Evolutionary conservation across 345 rosid species (phyloP).

Genomic region (Salix viminalis): DNA sequence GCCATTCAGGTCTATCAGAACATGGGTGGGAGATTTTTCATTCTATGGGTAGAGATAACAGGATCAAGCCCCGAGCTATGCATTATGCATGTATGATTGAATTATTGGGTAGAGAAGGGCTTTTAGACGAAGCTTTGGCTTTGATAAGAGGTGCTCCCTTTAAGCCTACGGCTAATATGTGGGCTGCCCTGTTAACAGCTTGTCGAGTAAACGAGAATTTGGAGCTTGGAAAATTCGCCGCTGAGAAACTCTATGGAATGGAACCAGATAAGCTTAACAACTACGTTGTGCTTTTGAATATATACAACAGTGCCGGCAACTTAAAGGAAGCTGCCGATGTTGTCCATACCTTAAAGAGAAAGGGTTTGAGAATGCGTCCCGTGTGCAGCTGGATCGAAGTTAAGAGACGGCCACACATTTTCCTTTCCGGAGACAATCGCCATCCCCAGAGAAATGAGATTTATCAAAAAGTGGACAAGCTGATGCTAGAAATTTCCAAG

Average conservation of each 20-base stretch:
- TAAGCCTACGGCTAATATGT: conserved; percentile 72
- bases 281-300: conserved; percentile 68
- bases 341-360: conserved; percentile 56
- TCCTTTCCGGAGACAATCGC: conserved; percentile 58
- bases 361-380: conserved; percentile 66
- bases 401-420: conserved; percentile 43
- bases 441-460: conserved; percentile 54
- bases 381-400: conserved; percentile 83
- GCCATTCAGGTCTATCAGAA: conserved; percentile 62
- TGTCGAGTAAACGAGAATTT: conserved; percentile 65
- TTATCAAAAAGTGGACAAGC: conserved; percentile 54
- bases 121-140: conserved; percentile 77
- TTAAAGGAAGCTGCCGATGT: conserved; percentile 65
- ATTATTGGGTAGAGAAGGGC: conserved; percentile 70
- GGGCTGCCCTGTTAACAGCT: conserved; percentile 88
- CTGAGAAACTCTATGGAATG: conserved; percentile 76
- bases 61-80: conserved; percentile 80
- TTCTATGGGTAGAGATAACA: conserved; percentile 60
- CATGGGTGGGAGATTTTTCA: conserved; percentile 72
- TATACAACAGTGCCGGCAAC: conserved; percentile 65
- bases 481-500: conserved; percentile 56
- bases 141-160: conserved; percentile 59
- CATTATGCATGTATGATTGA: conserved; percentile 79
- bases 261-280: conserved; percentile 77
- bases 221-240: conserved; percentile 76